Evolutionary conservation across 306 rosid species (phyloP), one percentile per base, ranked within the genome.

Genomic region (Parietaria judaica): DNA sequence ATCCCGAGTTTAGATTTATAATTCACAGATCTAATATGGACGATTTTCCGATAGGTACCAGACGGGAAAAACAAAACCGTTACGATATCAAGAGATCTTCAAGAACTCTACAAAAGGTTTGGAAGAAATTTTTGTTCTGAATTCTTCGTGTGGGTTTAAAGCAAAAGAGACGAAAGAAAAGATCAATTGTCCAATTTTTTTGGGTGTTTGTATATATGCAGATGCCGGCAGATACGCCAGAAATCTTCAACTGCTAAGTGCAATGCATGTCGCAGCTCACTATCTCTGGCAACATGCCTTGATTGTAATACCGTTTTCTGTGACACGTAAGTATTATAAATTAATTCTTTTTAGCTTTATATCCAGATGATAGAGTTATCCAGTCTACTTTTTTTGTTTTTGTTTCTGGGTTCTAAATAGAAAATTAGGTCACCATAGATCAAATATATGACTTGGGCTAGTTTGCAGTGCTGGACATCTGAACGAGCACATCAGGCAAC

Each of bases 401-500:
- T 55, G 15, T 55, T 55, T 55, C 44, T 55, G 14, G 15, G 38
- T 15, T 15, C 36, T 14, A 8, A 14, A 48, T 37, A 39, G 63
- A 36, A 41, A 16, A 59, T 16, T 14, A 8, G 44, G n/a, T 37
- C 23, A 54, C 50, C 23, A 46, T 43, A 5, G 43, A 52, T 52
- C 71, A 57, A 58, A 54, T 59, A 11, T n/a, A 45, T 43, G 51
- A 69, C 36, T 50, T 43, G 65, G 63, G 51, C 34, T 64, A 63
- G 66, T 66, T 70, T 78, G 58, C 87, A 89, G 97, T 72, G 84
- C 86, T 73, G 95, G 97, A 45, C 97, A 89, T 78, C 72, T 89
- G 86, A 66, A 71, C 51, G 87, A 82, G 85, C 97, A 89, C 75
- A 78, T 89, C 76, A 76, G 54, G 51, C 44, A 70, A 38, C 76